Percentiles rank a stretch among this genome's conserved stretches.
Evolutionary conservation across 1,284 basidiomycete species (phyloP).

Genomic region (Flammula alnicola): DNA sequence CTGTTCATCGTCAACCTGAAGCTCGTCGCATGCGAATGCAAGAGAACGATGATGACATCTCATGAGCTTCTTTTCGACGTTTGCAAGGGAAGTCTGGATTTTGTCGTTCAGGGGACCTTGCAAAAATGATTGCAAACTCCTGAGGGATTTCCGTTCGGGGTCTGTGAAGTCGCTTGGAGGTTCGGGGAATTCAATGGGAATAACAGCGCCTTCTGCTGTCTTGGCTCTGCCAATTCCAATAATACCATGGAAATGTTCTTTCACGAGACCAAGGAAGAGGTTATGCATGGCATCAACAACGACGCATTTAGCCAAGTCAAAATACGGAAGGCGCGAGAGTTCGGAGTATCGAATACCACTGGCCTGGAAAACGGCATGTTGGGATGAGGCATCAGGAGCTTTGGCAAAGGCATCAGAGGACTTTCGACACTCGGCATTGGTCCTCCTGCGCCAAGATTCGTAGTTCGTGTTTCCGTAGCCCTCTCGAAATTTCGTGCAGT

Average conservation of each 20-base stretch:
- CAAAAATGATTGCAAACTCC: too few relatives aligned
- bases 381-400: slow-evolving; percentile 12
- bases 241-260: slow-evolving; percentile 18
- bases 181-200: too few relatives aligned
- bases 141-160: too few relatives aligned
- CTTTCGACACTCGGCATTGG: slow-evolving; percentile 18
- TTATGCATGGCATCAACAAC: slow-evolving; percentile 19
- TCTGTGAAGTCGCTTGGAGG: too few relatives aligned
- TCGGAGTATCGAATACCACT: slow-evolving; percentile 11
- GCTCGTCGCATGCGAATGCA: too few relatives aligned
- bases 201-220: too few relatives aligned
- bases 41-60: too few relatives aligned
- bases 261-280: slow-evolving; percentile 17
- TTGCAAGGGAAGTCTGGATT: too few relatives aligned
- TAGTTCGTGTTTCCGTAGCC: slow-evolving; percentile 25
- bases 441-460: slow-evolving; percentile 30
- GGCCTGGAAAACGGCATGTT: slow-evolving; percentile 12
- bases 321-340: slow-evolving; percentile 16
- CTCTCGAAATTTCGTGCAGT: neutral
- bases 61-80: too few relatives aligned
- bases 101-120: too few relatives aligned
- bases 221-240: slow-evolving; percentile 2
- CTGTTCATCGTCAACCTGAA: too few relatives aligned
- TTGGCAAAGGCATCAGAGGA: slow-evolving; percentile 24
- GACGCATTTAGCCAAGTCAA: slow-evolving; percentile 4